phyloP scores from a whole-genome alignment of 768 basidiomycete species.

The Lactifluus volemus region DNA sequence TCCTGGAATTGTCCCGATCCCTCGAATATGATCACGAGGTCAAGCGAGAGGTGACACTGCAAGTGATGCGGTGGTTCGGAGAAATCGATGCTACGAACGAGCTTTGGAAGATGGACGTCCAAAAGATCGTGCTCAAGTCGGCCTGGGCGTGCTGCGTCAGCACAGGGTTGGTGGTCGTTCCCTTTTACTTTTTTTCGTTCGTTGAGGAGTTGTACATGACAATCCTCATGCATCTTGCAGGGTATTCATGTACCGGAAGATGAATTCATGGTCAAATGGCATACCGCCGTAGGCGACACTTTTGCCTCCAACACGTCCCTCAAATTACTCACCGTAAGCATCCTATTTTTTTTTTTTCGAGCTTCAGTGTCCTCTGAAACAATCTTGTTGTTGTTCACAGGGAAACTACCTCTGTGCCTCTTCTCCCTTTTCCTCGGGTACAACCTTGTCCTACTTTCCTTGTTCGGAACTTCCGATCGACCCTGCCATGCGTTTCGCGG shows the following conservation, averaged over 20 bases:
- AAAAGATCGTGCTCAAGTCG: conserved; percentile 63
- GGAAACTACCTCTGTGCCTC: conserved; percentile 60
- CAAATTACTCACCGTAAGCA: conserved; percentile 55
- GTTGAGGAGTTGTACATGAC: background rate
- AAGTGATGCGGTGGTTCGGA: conserved; percentile 83
- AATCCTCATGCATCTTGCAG: conserved; percentile 28
- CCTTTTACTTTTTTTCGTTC: background rate
- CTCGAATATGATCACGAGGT: conserved; percentile 72
- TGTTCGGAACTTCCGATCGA: conserved; percentile 64
- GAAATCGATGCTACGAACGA: conserved; percentile 29
- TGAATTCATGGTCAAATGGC: conserved; percentile 62
- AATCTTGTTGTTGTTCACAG: conserved; percentile 30
- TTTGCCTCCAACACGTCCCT: conserved; percentile 59
- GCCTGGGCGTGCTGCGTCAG: conserved; percentile 60
- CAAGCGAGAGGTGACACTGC: conserved; percentile 45
- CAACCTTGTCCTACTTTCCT: conserved; percentile 64
- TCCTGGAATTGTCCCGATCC: conserved; percentile 48
- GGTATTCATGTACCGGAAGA: conserved; percentile 48
- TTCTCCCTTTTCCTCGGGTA: conserved; percentile 27
- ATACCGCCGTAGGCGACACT: conserved; percentile 62
- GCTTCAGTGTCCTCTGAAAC: background rate
- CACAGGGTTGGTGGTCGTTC: conserved; percentile 37
- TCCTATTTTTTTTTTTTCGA: background rate
- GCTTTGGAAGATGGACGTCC: conserved; percentile 59
- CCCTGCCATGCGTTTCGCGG: conserved; percentile 72